Evolutionary conservation across 345 rosid genomes (phyloP).

Genomic region (Eucalyptus camaldulensis): DNA sequence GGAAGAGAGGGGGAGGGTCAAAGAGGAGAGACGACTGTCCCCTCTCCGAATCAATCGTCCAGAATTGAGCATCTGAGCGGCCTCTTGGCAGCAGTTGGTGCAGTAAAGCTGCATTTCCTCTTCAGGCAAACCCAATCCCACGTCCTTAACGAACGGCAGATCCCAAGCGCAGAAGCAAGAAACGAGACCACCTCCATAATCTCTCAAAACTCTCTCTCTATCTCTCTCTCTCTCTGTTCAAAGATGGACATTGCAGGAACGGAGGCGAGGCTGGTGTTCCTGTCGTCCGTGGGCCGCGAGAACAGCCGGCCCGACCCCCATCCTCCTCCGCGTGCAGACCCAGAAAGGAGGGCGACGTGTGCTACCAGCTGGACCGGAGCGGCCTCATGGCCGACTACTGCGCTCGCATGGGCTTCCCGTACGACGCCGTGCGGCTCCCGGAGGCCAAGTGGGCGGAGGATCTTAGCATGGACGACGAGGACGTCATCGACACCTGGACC

Average conservation of each 20-base stretch:
- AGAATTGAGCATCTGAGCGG: neutral
- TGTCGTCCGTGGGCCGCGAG: neutral
- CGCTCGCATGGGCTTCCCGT: neutral
- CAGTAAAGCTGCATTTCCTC: neutral
- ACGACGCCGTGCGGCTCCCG: neutral
- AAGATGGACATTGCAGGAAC: neutral
- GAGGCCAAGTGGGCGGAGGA: neutral
- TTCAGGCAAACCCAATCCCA: neutral
- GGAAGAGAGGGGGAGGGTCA: neutral
- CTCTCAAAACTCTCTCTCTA: neutral
- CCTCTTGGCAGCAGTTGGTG: neutral
- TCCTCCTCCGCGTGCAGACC: neutral
- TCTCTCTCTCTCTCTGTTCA: neutral
- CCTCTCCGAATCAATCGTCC: neutral
- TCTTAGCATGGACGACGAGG: neutral
- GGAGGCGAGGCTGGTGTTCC: neutral
- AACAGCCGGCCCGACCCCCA: neutral
- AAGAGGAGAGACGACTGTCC: neutral
- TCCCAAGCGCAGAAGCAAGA: neutral
- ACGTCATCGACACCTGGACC: neutral
- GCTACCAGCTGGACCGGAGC: neutral
- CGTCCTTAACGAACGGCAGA: neutral
- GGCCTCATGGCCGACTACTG: neutral
- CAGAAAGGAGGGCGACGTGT: neutral
- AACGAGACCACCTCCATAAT: neutral